These are phyloP conservation scores for Pseudoneurospora amorphoporcata DNA, from an alignment of 495 filamentous ascomycete genomes.

Conservation along the genomic window DNA sequence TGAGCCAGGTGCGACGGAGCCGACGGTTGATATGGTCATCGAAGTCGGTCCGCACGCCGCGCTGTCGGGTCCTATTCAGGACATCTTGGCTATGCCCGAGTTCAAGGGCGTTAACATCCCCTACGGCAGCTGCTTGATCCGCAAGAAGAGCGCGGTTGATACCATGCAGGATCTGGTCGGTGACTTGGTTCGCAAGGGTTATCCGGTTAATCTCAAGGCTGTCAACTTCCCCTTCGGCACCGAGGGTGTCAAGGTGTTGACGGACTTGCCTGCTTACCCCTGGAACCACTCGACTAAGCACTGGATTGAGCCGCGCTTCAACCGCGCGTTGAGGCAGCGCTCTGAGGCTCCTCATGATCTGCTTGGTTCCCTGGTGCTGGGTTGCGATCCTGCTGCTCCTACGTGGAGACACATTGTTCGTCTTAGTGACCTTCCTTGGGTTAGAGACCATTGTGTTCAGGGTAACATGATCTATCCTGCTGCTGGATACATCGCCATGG, in stretches of 20 bases:
- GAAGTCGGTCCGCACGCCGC: slow-evolving; percentile 32
- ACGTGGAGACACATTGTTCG: slow-evolving; percentile 33
- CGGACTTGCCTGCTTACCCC: slow-evolving; percentile 27
- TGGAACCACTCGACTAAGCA: slow-evolving; percentile 38
- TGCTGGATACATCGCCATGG: slow-evolving; percentile 41
- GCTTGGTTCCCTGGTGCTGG: slow-evolving; percentile 28
- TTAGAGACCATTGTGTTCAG: slow-evolving; percentile 34
- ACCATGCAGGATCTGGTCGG: slow-evolving; percentile 20
- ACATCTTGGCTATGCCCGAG: slow-evolving; percentile 30
- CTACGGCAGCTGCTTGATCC: slow-evolving; percentile 18
- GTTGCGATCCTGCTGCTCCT: slow-evolving; percentile 26
- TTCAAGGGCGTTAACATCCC: slow-evolving; percentile 14
- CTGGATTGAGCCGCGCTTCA: slow-evolving; percentile 35
- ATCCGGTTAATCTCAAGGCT: slow-evolving; percentile 28
- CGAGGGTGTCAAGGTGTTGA: slow-evolving; percentile 23
- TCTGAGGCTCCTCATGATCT: slow-evolving; percentile 33
- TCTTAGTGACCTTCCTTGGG: slow-evolving; percentile 35
- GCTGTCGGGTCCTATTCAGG: slow-evolving; percentile 42
- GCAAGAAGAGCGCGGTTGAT: slow-evolving; percentile 24
- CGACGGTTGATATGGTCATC: slow-evolving; percentile 21
- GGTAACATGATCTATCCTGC: slow-evolving; percentile 42
- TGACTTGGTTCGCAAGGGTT: slow-evolving; percentile 26
- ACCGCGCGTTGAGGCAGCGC: slow-evolving; percentile 30
- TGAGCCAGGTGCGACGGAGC: not conserved
- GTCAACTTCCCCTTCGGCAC: slow-evolving; percentile 25